Evolutionary conservation across 441 rosid genomes (phyloP).

Genomic region (Gossypium davidsonii): DNA sequence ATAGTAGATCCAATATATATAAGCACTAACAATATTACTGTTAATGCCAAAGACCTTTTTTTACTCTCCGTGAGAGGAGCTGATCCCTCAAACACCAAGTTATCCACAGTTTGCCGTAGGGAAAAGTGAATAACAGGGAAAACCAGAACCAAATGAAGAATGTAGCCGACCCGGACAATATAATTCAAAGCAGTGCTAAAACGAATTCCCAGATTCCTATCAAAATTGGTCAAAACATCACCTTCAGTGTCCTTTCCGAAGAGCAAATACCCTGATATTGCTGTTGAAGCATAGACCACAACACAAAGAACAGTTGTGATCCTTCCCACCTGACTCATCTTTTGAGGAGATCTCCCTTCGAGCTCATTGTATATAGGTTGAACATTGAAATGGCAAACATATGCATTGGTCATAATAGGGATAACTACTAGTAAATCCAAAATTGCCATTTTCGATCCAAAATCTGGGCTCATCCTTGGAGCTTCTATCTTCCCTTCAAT

Average conservation of each 20-base stretch:
- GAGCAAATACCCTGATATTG: constrained; percentile 80
- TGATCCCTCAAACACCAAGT: constrained; percentile 57
- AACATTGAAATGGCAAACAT: constrained; percentile 85
- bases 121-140: constrained; percentile 97
- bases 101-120: constrained; percentile 72
- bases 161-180: constrained; percentile 76
- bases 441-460: constrained; percentile 55
- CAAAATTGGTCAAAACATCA: constrained; percentile 81
- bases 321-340: constrained; percentile 82
- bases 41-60: constrained; percentile 65
- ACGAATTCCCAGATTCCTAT: constrained; percentile 69
- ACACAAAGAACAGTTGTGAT: constrained; percentile 65
- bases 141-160: constrained; percentile 87
- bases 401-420: constrained; percentile 87
- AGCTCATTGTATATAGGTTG: constrained; percentile 95
- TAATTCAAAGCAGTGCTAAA: constrained; percentile 79
- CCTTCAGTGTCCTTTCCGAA: constrained; percentile 79
- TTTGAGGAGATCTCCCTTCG: constrained; percentile 59
- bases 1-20: constrained; percentile 77
- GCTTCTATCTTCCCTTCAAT: constrained; percentile 67
- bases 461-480: constrained; percentile 72
- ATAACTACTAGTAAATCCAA: constrained; percentile 89
- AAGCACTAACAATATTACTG: constrained; percentile 45
- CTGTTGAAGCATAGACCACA: constrained; percentile 61
- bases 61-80: constrained; percentile 73